phyloP scores from a whole-genome alignment of 768 basidiomycete genomes.

The Boletus rubropictus region DNA sequence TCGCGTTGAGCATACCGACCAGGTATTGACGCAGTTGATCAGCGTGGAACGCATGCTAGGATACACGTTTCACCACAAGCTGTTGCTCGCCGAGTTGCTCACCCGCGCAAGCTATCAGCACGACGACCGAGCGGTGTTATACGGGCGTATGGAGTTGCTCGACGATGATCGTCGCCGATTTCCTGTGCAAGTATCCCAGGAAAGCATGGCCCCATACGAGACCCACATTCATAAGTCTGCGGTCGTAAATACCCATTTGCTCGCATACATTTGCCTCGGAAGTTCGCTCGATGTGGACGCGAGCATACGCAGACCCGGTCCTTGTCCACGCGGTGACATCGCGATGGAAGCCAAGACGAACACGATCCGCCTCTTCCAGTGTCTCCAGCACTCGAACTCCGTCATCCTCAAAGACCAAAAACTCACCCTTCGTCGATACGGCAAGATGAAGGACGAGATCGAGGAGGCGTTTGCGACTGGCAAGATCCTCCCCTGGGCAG shows the following conservation, averaged over 20 bases:
- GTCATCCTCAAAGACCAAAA: conserved; percentile 58
- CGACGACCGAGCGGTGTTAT: conserved; percentile 54
- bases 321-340: conserved; percentile 28
- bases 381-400: conserved; percentile 62
- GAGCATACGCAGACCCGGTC: conserved; percentile 42
- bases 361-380: conserved; percentile 56
- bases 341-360: conserved; percentile 41
- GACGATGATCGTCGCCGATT: conserved; percentile 72
- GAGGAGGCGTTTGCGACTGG: conserved; percentile 40
- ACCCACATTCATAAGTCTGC: conserved; percentile 64
- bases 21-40: no score
- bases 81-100: conserved; percentile 68
- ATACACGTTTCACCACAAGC: no score
- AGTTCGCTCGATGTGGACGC: conserved; percentile 39
- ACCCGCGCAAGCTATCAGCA: conserved; percentile 67
- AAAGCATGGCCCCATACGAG: conserved; percentile 65
- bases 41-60: no score
- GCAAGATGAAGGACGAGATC: conserved; percentile 44
- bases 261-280: conserved; percentile 57
- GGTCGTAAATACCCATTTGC: conserved; percentile 67
- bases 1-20: no score
- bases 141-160: conserved; percentile 75
- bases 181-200: conserved; percentile 57
- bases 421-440: conserved; percentile 48
- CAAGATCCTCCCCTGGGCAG: conserved; percentile 63